Base-by-base conservation (phyloP, 2,329 filamentous ascomycete species). In the Botrytis galanthina region DNA sequence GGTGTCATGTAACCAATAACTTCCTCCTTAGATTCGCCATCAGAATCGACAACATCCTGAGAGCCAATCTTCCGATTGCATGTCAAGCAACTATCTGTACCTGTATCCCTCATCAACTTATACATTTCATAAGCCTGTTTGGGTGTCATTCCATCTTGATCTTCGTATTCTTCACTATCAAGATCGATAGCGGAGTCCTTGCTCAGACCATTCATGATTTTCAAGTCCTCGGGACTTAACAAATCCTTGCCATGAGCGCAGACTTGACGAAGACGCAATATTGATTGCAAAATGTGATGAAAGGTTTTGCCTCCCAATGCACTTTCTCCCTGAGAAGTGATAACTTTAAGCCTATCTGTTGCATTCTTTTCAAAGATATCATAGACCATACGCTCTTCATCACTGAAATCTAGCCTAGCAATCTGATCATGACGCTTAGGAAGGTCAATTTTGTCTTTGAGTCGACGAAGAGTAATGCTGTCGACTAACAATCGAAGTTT, bases 161-260 rank as follows among this genome's bases (percentile, higher is more conserved):
- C 80, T 29, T 83, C 85, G 22, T 85, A 84, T 9, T 87, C 87
- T 60, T 95, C 92, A 67, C 94, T 93, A 75, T 96, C 94, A 35
- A 98, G 87, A 77, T 97, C 93, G 79, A 99, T 97, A 3, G 96
- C 93, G 76, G 93, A 93, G 57, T 93, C 91, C 14, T 90, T 90
- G n/a, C 91, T 94, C 82, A 93, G 87, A 37, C 95, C 95, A 80
- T 94, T 92, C 69, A 95, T 89, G 5, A 92, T 86, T 77, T 92
- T 90, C 63, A 97, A 84, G 78, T 98, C 95, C 32, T 95, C 92
- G 51, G 95, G 90, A 73, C 91, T 93, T 4, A 99, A 87, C 12
- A 99, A 87, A 74, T 98, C 95, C 76, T 92, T 92, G n/a, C 96
- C 96, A 81, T 98, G 95, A 1, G 95, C 96, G 80, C 95, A 98